Evolutionary conservation across 345 rosid species (phyloP), one percentile per base, ranked within the genome.

Genomic region (Aethionema arabicum): DNA sequence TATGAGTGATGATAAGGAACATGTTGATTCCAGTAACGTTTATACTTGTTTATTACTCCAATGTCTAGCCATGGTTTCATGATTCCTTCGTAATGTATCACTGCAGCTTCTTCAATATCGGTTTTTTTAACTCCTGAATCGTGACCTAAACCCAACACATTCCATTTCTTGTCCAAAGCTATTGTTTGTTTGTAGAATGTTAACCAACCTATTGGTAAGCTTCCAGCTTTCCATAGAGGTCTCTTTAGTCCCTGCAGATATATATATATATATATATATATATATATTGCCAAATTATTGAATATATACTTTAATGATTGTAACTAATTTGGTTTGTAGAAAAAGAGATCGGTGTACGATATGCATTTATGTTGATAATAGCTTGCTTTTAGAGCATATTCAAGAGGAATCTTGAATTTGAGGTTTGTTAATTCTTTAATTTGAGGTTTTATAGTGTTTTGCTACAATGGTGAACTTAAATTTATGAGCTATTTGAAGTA

Each of bases 51-150:
- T 61, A 87, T 75, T 21, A 21, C 27, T 61, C 85, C 99, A 4
- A 87, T 84, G 36, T 93, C 96, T 53, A 87, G 76, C 99, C 99
- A 93, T 8, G 99, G 99, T 76, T 93, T 90, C 96, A 79, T 83
- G 66, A 84, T 73, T 52, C 99, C 99, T 44, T 87, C 85, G 32
- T 78, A 93, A 72, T 93, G 99, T 68, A 88, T 74, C 56, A 95
- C 97, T 8, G 95, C 95, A 0, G 90, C 92, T 32, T 52, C 65
- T 40, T 81, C 87, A 12, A 93, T 82, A 29, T 84, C 86, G 9
- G 39, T 68, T 48, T 40, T 72, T 29, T 67, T 60, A 30, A 88
- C 68, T 38, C 74, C 79, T 6, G 87, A 79, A 21, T 84, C 82
- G 4, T 81, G 82, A 47, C 99, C 99, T 45, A 95, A 79, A 44